Evolutionary conservation across 2,329 filamentous ascomycete genomes (phyloP).

Genomic region (Leptographium procerum): DNA sequence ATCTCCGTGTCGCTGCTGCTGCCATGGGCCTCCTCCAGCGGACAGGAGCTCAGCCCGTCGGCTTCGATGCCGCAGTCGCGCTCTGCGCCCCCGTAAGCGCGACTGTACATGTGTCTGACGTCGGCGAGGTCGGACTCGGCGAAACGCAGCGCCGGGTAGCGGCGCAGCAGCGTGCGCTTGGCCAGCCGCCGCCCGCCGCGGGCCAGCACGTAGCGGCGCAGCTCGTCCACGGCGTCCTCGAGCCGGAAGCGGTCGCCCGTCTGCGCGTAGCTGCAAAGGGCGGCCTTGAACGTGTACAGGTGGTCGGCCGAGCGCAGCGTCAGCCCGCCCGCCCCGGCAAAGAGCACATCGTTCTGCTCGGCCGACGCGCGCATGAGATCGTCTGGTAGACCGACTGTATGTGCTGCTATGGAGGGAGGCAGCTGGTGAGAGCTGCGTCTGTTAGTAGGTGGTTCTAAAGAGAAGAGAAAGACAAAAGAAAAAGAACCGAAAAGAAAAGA

Average conservation of each 20-base stretch:
- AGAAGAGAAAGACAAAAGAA: background rate
- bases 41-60: conserved; percentile 19
- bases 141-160: conserved; percentile 41
- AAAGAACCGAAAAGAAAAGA: background rate
- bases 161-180: conserved; percentile 38
- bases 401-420: conserved; percentile 29
- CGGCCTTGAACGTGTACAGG: conserved; percentile 52
- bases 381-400: conserved; percentile 32
- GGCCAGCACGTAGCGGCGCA: conserved; percentile 47
- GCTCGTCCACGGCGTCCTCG: conserved; percentile 51
- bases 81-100: conserved; percentile 41
- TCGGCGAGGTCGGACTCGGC: conserved; percentile 37
- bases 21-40: background rate
- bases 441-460: conserved; percentile 6
- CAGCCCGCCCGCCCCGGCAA: conserved; percentile 43
- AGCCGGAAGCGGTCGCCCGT: conserved; percentile 33
- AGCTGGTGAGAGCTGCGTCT: conserved; percentile 28
- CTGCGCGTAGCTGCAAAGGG: conserved; percentile 44
- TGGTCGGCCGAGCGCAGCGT: conserved; percentile 49
- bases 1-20: background rate
- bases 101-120: conserved; percentile 44
- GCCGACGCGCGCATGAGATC: conserved; percentile 46
- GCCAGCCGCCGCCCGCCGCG: conserved; percentile 33
- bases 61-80: conserved; percentile 34
- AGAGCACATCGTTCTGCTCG: conserved; percentile 49